A percentile compares a stretch with the other conserved stretches of the same genome.
These are phyloP conservation scores for Camelina hispida DNA, from an alignment of 345 rosid species.

Conservation along the genomic window DNA sequence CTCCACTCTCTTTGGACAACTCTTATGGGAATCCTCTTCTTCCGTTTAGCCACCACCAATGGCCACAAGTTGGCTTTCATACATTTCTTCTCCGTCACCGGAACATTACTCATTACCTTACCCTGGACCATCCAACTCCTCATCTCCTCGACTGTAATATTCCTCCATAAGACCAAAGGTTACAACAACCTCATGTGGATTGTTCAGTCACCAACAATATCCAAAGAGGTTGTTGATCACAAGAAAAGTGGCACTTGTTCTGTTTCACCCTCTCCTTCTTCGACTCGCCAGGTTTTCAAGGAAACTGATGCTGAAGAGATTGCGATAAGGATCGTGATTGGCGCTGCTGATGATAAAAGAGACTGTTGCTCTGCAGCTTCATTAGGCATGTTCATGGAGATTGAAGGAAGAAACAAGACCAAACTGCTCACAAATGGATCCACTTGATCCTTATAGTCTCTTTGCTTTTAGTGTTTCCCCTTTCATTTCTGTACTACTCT, in stretches of 20 bases:
- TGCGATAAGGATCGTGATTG: background rate
- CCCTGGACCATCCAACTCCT: background rate
- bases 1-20: background rate
- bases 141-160: background rate
- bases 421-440: background rate
- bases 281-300: background rate
- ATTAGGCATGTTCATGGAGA: background rate
- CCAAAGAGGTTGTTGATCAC: background rate
- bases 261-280: background rate
- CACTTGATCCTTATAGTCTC: background rate
- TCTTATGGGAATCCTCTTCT: background rate
- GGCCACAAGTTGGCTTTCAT: background rate
- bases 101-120: background rate
- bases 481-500: background rate
- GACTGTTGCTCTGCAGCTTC: background rate
- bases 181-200: background rate
- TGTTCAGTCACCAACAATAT: conserved; percentile 4
- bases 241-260: background rate
- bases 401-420: background rate
- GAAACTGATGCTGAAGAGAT: conserved; percentile 1
- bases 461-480: background rate
- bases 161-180: background rate
- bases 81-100: background rate
- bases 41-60: background rate
- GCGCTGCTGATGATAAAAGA: background rate